Evolutionary conservation across 768 basidiomycete genomes (phyloP).

Genomic region (Hericium erinaceus): DNA sequence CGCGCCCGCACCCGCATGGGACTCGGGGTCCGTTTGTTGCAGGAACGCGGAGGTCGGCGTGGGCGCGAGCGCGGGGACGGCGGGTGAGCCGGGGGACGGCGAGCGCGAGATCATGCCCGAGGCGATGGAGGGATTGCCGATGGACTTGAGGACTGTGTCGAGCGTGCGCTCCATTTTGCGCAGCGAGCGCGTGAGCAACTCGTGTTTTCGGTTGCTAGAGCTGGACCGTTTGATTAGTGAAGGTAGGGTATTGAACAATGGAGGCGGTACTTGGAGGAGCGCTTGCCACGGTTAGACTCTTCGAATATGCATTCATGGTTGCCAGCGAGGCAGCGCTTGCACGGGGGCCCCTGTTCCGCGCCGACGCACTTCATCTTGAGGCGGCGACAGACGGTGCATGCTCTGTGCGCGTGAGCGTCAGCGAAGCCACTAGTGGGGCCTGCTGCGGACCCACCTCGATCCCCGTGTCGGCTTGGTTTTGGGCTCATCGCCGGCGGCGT

Average conservation of each 20-base stretch:
- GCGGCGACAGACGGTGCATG: constrained; percentile 85
- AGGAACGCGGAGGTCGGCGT: neutral
- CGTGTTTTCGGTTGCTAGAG: constrained; percentile 59
- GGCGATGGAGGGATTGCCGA: constrained; percentile 73
- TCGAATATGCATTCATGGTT: constrained; percentile 93
- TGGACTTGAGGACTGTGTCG: constrained; percentile 84
- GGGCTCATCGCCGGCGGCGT: constrained; percentile 37
- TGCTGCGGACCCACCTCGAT: constrained; percentile 44
- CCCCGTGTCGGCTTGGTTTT: constrained; percentile 83
- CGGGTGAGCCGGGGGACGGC: constrained; percentile 48
- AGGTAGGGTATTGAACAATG: too few relatives aligned
- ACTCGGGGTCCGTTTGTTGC: neutral
- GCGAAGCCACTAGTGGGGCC: neutral
- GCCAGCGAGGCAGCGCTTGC: constrained; percentile 74
- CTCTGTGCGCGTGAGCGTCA: constrained; percentile 35
- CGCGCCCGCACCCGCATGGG: constrained; percentile 18
- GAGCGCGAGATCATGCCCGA: constrained; percentile 78
- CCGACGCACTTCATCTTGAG: constrained; percentile 93
- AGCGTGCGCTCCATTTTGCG: constrained; percentile 88
- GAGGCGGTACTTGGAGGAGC: constrained; percentile 83
- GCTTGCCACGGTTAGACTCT: constrained; percentile 92
- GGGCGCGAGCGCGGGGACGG: constrained; percentile 8
- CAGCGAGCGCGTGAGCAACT: constrained; percentile 69
- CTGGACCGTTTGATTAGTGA: constrained; percentile 18
- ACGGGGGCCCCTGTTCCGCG: constrained; percentile 84